Percentiles rank a stretch among this genome's conserved stretches.
Conservation (phyloP, 805 yeast species). For the Myxozyma sirexii region DNA sequence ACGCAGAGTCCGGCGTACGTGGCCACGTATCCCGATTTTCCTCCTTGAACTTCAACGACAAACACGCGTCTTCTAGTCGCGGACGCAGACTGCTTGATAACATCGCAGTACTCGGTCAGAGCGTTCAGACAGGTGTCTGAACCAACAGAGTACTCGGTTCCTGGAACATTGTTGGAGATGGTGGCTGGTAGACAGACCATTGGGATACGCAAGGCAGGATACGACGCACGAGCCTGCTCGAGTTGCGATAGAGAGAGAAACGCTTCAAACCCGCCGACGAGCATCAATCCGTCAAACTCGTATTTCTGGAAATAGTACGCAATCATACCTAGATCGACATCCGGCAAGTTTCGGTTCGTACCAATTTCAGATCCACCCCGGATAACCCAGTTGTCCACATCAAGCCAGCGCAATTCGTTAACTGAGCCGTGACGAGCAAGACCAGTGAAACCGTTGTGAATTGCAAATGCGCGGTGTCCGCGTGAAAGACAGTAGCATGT, state of each 20-base stretch:
- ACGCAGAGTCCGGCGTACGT: conserved; percentile 79
- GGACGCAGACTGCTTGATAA: conserved; percentile 90
- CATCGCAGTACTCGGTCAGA: conserved; percentile 90
- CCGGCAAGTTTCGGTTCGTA: conserved; percentile 88
- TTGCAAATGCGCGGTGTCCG: conserved; percentile 90
- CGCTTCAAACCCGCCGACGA: conserved; percentile 98
- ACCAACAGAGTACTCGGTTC: conserved; percentile 94
- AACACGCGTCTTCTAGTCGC: conserved; percentile 92
- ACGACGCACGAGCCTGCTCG: conserved; percentile 70
- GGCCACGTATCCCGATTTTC: conserved; percentile 92
- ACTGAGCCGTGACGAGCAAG: conserved; percentile 87
- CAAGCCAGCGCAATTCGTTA: conserved; percentile 73
- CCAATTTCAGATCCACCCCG: conserved; percentile 97
- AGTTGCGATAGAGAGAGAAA: conserved; percentile 80
- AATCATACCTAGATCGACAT: conserved; percentile 79
- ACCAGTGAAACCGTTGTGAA: conserved; percentile 92
- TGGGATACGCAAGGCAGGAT: conserved; percentile 93
- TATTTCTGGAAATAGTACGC: conserved; percentile 92
- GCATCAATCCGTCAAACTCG: conserved; percentile 81
- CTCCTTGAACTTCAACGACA: conserved; percentile 98
- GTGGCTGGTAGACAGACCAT: conserved; percentile 94
- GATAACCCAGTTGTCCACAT: conserved; percentile 85
- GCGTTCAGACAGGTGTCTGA: conserved; percentile 94
- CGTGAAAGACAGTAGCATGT: conserved; percentile 83
- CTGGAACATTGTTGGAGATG: conserved; percentile 97